A percentile compares a stretch with the other conserved stretches of the same genome.
Conservation (phyloP, 169 alveolate genomes). For the Perkinsus chesapeaki region DNA sequence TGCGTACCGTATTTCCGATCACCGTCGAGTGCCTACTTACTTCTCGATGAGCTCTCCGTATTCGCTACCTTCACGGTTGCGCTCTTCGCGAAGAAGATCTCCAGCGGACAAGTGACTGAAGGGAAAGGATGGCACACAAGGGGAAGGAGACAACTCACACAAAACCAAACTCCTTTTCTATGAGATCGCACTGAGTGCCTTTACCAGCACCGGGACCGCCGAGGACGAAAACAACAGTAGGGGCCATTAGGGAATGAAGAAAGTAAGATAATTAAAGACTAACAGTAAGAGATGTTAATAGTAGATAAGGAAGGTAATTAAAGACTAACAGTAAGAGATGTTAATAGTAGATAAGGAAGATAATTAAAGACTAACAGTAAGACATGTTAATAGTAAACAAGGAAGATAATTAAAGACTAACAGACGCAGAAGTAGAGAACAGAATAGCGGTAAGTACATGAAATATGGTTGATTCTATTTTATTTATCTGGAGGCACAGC, state of each 20-base stretch:
- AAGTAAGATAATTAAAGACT: not conserved
- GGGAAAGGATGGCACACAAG: not conserved
- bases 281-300: not conserved
- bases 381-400: too few relatives aligned
- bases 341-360: too few relatives aligned
- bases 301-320: too few relatives aligned
- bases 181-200: slow-evolving; percentile 60
- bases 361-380: too few relatives aligned
- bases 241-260: not conserved
- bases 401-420: too few relatives aligned
- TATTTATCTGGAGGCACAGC: too few relatives aligned
- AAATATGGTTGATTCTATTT: too few relatives aligned
- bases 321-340: too few relatives aligned
- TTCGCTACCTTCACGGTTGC: slow-evolving; percentile 48
- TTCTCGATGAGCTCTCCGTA: slow-evolving; percentile 64
- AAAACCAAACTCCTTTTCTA: slow-evolving; percentile 55
- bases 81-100: slow-evolving; percentile 69
- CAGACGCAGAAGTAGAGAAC: too few relatives aligned
- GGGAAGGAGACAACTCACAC: not conserved
- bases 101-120: slow-evolving; percentile 73
- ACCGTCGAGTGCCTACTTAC: not conserved
- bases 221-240: slow-evolving; percentile 40
- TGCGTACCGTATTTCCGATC: too few relatives aligned
- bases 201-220: slow-evolving; percentile 80
- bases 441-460: too few relatives aligned